Evolutionary conservation across 164 flowering plant species (phyloP).

Genomic region (Protea cynaroides): DNA sequence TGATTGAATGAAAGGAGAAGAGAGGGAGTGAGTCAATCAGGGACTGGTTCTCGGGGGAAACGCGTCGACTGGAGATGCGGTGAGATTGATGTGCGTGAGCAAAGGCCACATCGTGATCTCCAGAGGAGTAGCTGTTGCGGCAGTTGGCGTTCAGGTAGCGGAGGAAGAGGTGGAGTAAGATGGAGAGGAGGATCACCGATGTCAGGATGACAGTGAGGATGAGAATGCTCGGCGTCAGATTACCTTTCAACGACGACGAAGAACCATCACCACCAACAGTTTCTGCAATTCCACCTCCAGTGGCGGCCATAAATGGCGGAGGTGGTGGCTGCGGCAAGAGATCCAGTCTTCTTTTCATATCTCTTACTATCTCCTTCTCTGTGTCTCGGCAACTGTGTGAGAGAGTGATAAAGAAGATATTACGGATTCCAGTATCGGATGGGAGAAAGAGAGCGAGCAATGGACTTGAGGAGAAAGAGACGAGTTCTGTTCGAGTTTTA

Average conservation of each 20-base stretch:
- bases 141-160: slow-evolving; percentile 10
- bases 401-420: too few relatives aligned
- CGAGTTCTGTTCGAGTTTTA: too few relatives aligned
- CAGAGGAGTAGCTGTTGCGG: background rate
- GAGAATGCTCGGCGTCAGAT: slow-evolving; percentile 30
- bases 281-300: too few relatives aligned
- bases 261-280: too few relatives aligned
- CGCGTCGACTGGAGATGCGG: slow-evolving; percentile 26
- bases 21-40: slow-evolving; percentile 49
- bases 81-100: slow-evolving; percentile 1
- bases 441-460: too few relatives aligned
- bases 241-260: background rate
- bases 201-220: slow-evolving; percentile 31
- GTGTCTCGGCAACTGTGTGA: too few relatives aligned
- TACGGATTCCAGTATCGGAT: too few relatives aligned
- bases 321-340: too few relatives aligned
- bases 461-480: too few relatives aligned
- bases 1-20: slow-evolving; percentile 47
- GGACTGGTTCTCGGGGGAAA: slow-evolving; percentile 14
- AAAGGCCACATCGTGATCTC: background rate
- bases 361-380: too few relatives aligned
- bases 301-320: too few relatives aligned
- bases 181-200: slow-evolving; percentile 31
- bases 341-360: too few relatives aligned
- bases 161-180: slow-evolving; percentile 21